These are phyloP conservation scores for Diaporthe destruens DNA, from an alignment of 2,329 filamentous ascomycete species.

Conservation along the genomic window DNA sequence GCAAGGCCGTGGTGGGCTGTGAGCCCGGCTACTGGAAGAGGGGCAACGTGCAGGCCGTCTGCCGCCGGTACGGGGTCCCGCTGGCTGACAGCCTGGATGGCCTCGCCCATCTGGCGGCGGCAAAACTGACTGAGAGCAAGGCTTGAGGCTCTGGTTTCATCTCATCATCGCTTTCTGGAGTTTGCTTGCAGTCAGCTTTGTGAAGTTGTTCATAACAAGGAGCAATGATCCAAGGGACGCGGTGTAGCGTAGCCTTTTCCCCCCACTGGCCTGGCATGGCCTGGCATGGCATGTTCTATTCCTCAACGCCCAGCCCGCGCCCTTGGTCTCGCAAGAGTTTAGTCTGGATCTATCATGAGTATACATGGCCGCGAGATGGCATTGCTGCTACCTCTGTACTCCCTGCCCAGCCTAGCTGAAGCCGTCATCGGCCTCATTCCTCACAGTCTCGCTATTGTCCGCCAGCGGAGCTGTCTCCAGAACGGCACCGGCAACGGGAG, in stretches of 20 bases:
- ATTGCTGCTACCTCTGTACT: background rate
- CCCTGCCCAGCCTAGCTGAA: slow-evolving; percentile 45
- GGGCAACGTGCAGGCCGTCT: slow-evolving; percentile 73
- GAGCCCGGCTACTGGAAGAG: slow-evolving; percentile 65
- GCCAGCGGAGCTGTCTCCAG: slow-evolving; percentile 51
- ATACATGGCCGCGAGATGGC: slow-evolving; percentile 29
- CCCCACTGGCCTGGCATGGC: background rate
- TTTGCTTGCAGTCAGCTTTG: background rate
- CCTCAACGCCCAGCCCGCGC: slow-evolving; percentile 14
- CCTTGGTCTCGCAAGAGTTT: slow-evolving; percentile 31
- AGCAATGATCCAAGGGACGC: background rate
- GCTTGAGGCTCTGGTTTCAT: slow-evolving; percentile 2
- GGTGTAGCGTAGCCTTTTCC: background rate
- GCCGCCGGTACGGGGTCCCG: slow-evolving; percentile 59
- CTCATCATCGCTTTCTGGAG: background rate
- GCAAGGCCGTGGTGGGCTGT: slow-evolving; percentile 66
- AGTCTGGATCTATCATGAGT: slow-evolving; percentile 38
- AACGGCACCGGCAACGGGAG: slow-evolving; percentile 44
- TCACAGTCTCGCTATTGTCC: slow-evolving; percentile 17
- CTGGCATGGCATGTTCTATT: background rate
- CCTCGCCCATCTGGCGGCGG: slow-evolving; percentile 46
- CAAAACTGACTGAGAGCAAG: slow-evolving; percentile 14
- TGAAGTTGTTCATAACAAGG: background rate
- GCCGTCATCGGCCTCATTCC: slow-evolving; percentile 44
- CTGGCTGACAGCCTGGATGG: slow-evolving; percentile 58